Percentiles rank a stretch among this genome's conserved stretches.
These are phyloP conservation scores for Chloranthus sessilifolius DNA, from an alignment of 164 flowering plant species.

Conservation along the genomic window DNA sequence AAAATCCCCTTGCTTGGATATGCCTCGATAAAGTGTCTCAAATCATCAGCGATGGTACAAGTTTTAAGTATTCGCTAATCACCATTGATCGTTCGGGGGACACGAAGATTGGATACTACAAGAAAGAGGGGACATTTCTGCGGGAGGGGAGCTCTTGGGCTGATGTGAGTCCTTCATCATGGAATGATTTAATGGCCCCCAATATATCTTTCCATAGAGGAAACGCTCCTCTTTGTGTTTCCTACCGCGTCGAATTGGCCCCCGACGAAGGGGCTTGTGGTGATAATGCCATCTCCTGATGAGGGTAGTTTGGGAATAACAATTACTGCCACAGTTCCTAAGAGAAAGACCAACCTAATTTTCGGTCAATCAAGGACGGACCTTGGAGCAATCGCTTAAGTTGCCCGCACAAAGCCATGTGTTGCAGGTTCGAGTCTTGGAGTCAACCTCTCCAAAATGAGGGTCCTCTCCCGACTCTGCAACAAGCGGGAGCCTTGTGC, in stretches of 20 bases:
- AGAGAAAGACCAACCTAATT: too few species aligned
- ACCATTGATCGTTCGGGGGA: neutral
- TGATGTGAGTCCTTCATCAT: neutral
- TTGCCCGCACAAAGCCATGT: too few species aligned
- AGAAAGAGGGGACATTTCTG: neutral
- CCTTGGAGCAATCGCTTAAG: too few species aligned
- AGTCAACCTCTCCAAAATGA: too few species aligned
- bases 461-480: too few species aligned
- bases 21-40: neutral
- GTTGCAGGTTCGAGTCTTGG: too few species aligned
- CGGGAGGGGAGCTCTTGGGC: neutral
- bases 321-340: conserved; percentile 4
- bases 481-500: too few species aligned
- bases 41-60: neutral
- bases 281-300: conserved; percentile 5
- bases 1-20: neutral
- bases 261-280: conserved; percentile 9
- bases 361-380: too few species aligned
- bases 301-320: neutral
- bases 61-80: neutral
- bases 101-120: neutral
- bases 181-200: neutral
- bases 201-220: conserved; percentile 3
- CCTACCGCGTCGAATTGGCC: neutral
- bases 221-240: conserved; percentile 2